Evolutionary conservation across 306 rosid genomes (phyloP).

Genomic region (Lagenaria siceraria): DNA sequence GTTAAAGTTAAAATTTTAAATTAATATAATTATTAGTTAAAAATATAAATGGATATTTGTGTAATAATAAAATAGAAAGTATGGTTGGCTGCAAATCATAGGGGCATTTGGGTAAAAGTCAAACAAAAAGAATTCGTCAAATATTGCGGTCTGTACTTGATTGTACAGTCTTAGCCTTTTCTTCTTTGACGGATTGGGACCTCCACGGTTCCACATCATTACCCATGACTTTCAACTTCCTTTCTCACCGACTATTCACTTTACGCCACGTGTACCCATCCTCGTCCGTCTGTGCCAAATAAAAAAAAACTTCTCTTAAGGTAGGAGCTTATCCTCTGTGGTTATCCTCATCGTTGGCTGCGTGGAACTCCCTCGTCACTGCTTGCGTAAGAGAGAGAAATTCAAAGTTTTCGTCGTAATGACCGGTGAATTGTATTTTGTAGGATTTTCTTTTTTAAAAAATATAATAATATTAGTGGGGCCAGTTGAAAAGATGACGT

Average conservation of each 20-base stretch:
- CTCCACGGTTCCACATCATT: not conserved
- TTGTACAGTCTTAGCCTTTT: conserved; percentile 20
- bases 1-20: no score
- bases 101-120: not conserved
- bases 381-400: not conserved
- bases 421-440: not conserved
- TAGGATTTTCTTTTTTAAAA: not conserved
- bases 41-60: no score
- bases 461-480: no score
- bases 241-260: not conserved
- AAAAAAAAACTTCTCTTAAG: accelerated
- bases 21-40: no score
- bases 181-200: not conserved
- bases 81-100: no score
- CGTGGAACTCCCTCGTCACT: not conserved
- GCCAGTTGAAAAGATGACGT: not conserved
- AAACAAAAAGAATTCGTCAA: conserved; percentile 12
- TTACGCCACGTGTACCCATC: not conserved
- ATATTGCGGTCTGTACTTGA: conserved; percentile 30
- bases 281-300: not conserved
- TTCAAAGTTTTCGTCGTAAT: no score
- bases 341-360: not conserved
- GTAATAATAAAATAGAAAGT: no score
- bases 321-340: not conserved
- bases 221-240: not conserved